Base-by-base conservation (phyloP, 2,329 filamentous ascomycete species). In the Uncinocarpus reesii region DNA sequence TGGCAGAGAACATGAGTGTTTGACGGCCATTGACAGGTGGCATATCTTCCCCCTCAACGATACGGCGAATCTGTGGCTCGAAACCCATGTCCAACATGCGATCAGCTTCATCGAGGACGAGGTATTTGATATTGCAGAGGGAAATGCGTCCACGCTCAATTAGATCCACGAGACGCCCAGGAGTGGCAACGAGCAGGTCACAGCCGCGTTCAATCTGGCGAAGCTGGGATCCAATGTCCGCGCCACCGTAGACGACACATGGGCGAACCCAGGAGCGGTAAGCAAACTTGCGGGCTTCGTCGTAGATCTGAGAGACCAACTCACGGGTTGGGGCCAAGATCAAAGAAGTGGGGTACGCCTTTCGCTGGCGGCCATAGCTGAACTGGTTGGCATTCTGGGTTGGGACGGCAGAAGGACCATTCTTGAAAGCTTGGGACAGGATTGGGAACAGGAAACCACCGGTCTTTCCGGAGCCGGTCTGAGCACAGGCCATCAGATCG, bases 41-140 rank as follows among this genome's bases (percentile, higher is more conserved):
- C 92, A 98, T 98, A 62, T 98, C 92, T 73, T 96, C 92, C 52
- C 88, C 88, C 72, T 96, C 90, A 38, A 98, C 92, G 62, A 98
- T 96, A 62, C 90, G 86, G 63, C 92, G 89, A 65, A 98, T 98
- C 74, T 98, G 92, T 62, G 92, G 92, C 77, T 98, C 92, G 78
- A 98, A 98, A 92, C 92, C 92, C 92, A 98, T 98, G 79, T 98
- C 92, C 78, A 98, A 78, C 92, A 98, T 98, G 69, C 92, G 92
- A 76, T 98, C 92, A 69, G 92, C 92, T 80, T 98, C 92, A 61
- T 98, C 92, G 48, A 98, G 86, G 60, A 98, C 87, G 54, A 98
- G 80, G 68, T 98, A 98, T 77, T 95, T 96, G 79, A 98, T 98
- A 78, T 95, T 95, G 70, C 83, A 80, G 48, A 98, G 83, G 37